Evolutionary conservation across 768 basidiomycete species (phyloP).

Genomic region (Paxillus rubicundulus): DNA sequence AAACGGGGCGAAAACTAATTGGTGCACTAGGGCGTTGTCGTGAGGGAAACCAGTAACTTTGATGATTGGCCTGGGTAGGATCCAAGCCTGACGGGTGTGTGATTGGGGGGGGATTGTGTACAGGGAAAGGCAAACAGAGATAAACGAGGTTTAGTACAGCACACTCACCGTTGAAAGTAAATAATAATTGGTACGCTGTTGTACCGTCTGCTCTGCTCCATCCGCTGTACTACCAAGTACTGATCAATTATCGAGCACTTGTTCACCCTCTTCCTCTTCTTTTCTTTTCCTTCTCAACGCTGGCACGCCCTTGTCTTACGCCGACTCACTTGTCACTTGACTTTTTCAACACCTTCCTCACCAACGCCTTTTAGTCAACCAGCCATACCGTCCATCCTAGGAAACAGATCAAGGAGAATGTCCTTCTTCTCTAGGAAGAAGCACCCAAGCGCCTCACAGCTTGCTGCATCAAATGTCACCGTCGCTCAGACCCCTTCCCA

Average conservation of each 20-base stretch:
- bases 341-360: constrained; percentile 11
- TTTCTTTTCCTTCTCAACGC: constrained; percentile 16
- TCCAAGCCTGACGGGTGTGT: too few relatives aligned
- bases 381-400: constrained; percentile 70
- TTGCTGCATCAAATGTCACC: constrained; percentile 46
- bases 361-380: constrained; percentile 26
- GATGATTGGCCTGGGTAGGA: too few relatives aligned
- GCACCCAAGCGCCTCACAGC: constrained; percentile 52
- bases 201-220: too few relatives aligned
- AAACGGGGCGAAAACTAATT: too few relatives aligned
- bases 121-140: too few relatives aligned
- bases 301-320: constrained; percentile 21
- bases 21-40: too few relatives aligned
- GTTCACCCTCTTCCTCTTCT: not conserved
- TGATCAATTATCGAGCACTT: not conserved
- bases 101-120: too few relatives aligned
- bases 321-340: not conserved
- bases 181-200: too few relatives aligned
- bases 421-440: constrained; percentile 93
- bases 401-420: constrained; percentile 70
- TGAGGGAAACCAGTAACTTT: too few relatives aligned
- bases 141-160: too few relatives aligned
- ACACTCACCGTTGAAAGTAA: too few relatives aligned
- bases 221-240: too few relatives aligned
- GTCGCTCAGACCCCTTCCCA: constrained; percentile 64